Conservation (phyloP, 139 green algal genomes). For the Nannochloris sp. region DNA sequence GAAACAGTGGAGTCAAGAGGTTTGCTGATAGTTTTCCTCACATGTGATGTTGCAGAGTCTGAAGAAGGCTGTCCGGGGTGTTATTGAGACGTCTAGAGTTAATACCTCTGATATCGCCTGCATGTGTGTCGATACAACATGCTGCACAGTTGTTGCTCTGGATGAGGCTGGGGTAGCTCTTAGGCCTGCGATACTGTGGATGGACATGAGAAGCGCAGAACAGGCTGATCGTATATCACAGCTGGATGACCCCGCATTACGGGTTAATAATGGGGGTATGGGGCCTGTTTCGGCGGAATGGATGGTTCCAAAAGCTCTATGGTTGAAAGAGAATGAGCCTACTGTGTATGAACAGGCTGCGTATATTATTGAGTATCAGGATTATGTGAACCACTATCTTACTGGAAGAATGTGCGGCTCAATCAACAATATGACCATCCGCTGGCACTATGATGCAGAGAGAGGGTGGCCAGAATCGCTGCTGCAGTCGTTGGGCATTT, state of each 20-base stretch:
- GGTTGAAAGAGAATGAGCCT: slow-evolving; percentile 45
- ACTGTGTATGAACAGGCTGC: slow-evolving; percentile 27
- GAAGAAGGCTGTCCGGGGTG: slow-evolving; percentile 36
- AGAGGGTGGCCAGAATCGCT: slow-evolving; percentile 24
- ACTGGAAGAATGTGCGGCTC: slow-evolving; percentile 53
- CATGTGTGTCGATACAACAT: slow-evolving; percentile 69
- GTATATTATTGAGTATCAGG: slow-evolving; percentile 69
- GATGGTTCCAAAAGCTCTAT: slow-evolving; percentile 66
- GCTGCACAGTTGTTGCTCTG: slow-evolving; percentile 71
- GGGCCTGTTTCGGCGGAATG: slow-evolving; percentile 66
- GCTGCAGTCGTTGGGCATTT: slow-evolving; percentile 43
- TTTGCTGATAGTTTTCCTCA: not conserved
- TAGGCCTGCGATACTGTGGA: slow-evolving; percentile 65
- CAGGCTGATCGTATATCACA: slow-evolving; percentile 52
- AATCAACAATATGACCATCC: slow-evolving; percentile 56
- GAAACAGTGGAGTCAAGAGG: not conserved
- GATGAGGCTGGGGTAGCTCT: slow-evolving; percentile 38
- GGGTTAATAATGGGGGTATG: slow-evolving; percentile 57
- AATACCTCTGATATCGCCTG: slow-evolving; percentile 23
- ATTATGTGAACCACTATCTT: slow-evolving; percentile 65
- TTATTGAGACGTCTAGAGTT: slow-evolving; percentile 24
- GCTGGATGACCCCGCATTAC: slow-evolving; percentile 40
- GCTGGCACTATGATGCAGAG: slow-evolving; percentile 63
- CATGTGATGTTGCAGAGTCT: slow-evolving; percentile 23
- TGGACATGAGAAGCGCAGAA: slow-evolving; percentile 58